Evolutionary conservation across 352 stramenopile genomes (phyloP), one percentile per base, ranked within the genome.

Genomic region (Globisporangium sylvaticum): DNA sequence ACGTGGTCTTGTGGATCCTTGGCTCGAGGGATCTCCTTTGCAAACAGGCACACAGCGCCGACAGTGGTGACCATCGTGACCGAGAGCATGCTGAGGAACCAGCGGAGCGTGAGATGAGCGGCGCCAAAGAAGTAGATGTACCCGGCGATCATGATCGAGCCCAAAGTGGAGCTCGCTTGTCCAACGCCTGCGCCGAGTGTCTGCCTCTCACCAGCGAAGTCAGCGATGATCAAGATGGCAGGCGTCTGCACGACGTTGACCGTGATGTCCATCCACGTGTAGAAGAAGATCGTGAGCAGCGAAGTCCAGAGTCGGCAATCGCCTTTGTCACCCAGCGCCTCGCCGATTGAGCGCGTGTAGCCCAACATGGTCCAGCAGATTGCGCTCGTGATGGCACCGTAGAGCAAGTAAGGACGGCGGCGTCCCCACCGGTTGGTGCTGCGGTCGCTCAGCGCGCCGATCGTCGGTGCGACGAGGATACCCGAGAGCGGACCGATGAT

Each of bases 181-280:
- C 80, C 83, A 29, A 94, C 89, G 7, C 75, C 80, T 1, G 81
- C 77, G 1, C 79, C 84, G 0, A 87, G 62, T 4, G 84, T 92
- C 68, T 92, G 84, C 3, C 83, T 78, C 18, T 92, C 78, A 4
- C 84, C 86, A 1, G 83, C 84, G 65, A 94, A 92, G 60, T 94
- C 84, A 0, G 83, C 81, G 44, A 92, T 86, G 65, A 94, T 79
- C 52, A 92, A 68, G 34, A 87, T 80, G 5, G 79, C 83, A 1
- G 83, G 84, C 8, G 83, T 90, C 72, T 91, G 82, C 44, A 91
- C 83, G 18, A 91, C 75, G 68, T 94, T 94, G 32, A 91, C 80
- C 0, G 84, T 94, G 52, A 92, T 76, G 58, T 94, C 86, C 82
- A 92, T 94, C 84, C 82, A 94, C 27, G 82, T 84, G 71, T 94